Percentiles rank a stretch among this genome's conserved stretches.
Evolutionary conservation across 305 asterid genomes (phyloP).

Genomic region (Solanum hybrid): DNA sequence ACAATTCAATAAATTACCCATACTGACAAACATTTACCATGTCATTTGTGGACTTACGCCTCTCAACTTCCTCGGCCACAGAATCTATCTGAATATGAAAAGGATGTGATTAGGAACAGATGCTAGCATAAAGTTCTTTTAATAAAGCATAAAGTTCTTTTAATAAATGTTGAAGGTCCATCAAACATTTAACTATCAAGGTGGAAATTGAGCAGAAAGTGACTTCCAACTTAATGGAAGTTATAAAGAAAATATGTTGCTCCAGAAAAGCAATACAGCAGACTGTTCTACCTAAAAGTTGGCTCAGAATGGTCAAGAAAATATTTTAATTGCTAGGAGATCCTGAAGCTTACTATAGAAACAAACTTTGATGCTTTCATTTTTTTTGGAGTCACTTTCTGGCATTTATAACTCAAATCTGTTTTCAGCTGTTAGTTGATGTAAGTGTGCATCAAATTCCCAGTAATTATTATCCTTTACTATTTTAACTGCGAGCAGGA

Average conservation of each 20-base stretch:
- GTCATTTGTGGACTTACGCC: constrained; percentile 48
- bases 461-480: neutral
- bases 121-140: neutral
- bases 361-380: neutral
- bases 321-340: neutral
- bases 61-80: constrained; percentile 88
- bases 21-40: constrained; percentile 36
- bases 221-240: neutral
- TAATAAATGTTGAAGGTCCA: neutral
- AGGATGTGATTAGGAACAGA: constrained; percentile 7
- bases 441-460: neutral
- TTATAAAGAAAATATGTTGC: neutral
- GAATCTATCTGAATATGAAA: constrained; percentile 57
- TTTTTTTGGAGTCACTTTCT: neutral
- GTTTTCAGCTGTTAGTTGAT: neutral
- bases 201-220: neutral
- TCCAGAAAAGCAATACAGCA: neutral
- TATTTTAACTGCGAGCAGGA: neutral
- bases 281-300: neutral
- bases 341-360: neutral
- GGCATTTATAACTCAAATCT: neutral
- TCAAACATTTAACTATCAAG: neutral
- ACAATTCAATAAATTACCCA: neutral
- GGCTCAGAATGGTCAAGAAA: neutral
- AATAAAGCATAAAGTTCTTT: neutral